Conservation (phyloP, 306 rosid species). For the Lagenaria siceraria region DNA sequence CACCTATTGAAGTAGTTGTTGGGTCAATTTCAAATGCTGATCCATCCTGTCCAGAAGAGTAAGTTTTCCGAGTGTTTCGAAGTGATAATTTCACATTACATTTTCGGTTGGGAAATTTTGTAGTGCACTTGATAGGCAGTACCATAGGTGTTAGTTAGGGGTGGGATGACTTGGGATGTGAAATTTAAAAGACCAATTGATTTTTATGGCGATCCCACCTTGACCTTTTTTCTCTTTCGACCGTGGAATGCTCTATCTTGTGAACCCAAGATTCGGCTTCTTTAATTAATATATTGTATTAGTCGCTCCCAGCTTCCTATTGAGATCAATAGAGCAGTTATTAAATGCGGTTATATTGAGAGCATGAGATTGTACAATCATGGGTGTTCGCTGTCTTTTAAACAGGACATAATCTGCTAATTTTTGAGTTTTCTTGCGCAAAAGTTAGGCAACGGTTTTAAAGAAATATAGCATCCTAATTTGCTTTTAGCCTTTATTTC, state of each 20-base stretch:
- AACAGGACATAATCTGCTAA: neutral
- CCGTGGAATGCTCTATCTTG: neutral
- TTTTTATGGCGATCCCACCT: neutral
- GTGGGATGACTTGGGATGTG: neutral
- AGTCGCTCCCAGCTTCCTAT: neutral
- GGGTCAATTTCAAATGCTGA: slow-evolving; percentile 94
- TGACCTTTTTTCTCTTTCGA: neutral
- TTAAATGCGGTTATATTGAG: neutral
- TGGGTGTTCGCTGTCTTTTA: neutral
- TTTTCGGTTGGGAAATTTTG: neutral
- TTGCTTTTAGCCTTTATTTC: neutral
- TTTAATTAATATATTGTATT: neutral
- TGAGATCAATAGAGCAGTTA: neutral
- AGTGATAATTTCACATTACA: neutral
- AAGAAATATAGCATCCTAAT: neutral
- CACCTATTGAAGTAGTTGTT: slow-evolving; percentile 78
- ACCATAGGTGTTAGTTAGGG: neutral
- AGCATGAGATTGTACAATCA: neutral
- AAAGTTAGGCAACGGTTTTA: neutral
- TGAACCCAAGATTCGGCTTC: neutral
- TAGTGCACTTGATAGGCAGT: neutral
- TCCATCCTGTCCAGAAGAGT: slow-evolving; percentile 81
- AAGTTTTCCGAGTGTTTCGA: slow-evolving; percentile 30
- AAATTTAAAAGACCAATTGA: neutral
- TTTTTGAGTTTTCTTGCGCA: neutral